phyloP scores from a whole-genome alignment of 306 rosid species.

The Lotus japonicus region DNA sequence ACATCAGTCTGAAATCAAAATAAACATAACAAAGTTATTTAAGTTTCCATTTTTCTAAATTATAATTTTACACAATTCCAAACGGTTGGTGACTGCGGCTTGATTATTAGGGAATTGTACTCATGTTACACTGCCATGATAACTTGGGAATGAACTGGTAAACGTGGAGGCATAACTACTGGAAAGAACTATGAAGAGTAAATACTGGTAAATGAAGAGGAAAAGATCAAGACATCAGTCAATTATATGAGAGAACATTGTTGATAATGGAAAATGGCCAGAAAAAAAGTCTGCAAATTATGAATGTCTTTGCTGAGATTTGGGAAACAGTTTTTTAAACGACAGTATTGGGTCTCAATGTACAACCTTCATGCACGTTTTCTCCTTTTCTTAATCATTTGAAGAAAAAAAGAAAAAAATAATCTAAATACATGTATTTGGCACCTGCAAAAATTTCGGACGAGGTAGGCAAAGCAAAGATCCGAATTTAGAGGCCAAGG shows the following conservation, averaged over 20 bases:
- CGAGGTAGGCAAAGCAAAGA: neutral
- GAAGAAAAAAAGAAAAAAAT: neutral
- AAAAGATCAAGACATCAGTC: neutral
- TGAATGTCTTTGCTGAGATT: neutral
- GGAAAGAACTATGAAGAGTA: neutral
- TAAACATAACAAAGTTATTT: neutral
- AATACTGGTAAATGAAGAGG: neutral
- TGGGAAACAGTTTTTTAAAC: neutral
- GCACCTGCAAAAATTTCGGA: neutral
- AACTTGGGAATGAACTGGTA: neutral
- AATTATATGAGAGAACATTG: neutral
- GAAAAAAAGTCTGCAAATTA: neutral
- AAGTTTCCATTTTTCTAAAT: neutral
- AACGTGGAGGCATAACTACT: neutral
- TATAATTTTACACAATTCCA: neutral
- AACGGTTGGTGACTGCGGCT: neutral
- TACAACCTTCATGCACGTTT: neutral
- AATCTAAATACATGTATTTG: neutral
- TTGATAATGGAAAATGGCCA: neutral
- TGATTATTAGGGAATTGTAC: neutral
- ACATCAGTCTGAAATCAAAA: neutral
- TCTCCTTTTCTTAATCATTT: neutral
- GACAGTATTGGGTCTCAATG: neutral
- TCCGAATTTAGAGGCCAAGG: slow-evolving; percentile 3
- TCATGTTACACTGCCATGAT: neutral